Base-by-base conservation (phyloP, 192 early-diverging fungal species). In the Coemansia sp. region DNA sequence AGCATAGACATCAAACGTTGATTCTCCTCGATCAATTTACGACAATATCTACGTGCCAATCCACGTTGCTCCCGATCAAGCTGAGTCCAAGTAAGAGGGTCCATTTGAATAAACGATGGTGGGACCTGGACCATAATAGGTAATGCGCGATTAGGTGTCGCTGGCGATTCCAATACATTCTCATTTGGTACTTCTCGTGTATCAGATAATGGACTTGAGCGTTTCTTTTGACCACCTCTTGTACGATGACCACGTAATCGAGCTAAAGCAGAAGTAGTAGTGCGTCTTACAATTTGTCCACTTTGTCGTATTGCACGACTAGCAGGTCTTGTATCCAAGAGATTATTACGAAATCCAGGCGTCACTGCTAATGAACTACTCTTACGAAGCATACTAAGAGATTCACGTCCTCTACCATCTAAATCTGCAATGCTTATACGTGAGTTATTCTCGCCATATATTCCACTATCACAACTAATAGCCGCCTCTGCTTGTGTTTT, bases 61-160 rank as follows among this genome's bases (percentile, higher is more conserved):
- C 9, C 16, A 6, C 30, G 62, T 47, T 75, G 73, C 26, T 30
- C 49, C n/a, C 58, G 47, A 16, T 24, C 32, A 58, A 75, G 64
- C 14, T 31, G 19, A 2, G 24, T 23, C 73, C 73, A 75, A 7
- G 67, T 68, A 0, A 47, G 24, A 5, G 55, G 31, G 23, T 75
- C 73, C 16, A 75, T 49, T 0, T 67, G 67, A 10, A 75, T 63
- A n/a, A 32, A 30, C 12, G 48, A 23, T 0, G 73, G 73, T 44
- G 60, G 64, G 14, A 19, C 47, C 2, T 44, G 25, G 30, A 56
- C 25, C 25, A n/a, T 44, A 4, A 44, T 44, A 9, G 38, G 38
- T 16, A 44, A 44, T 16, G 38, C 38, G 16, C 38, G 16, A 18
- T 24, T 49, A 16, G 58, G 27, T 0, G 21, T 18, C 1, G 19